Evolutionary conservation across 352 stramenopile genomes (phyloP), one percentile per base, ranked within the genome.

Genomic region (Phytophthora ohioensis): DNA sequence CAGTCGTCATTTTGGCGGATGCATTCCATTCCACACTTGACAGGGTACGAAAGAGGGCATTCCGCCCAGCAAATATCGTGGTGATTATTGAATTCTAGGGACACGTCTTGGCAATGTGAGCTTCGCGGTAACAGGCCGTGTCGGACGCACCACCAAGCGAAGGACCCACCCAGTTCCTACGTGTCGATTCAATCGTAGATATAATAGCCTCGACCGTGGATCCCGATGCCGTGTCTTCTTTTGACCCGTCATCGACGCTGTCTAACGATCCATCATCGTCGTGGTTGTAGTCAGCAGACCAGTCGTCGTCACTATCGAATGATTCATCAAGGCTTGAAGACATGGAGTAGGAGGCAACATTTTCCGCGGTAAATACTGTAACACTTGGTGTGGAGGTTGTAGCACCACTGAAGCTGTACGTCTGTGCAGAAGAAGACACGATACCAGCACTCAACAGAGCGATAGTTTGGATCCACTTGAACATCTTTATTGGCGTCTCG

Each of bases 1-100:
- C 75, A 82, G 55, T 82, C 64, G 11, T 69, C 66, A 21, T 78
- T 82, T 21, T 82, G 75, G 3, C 72, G 62, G 49, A 82, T 71
- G 5, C 75, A 82, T 45, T 82, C 68, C 63, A 78, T 71, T 48
- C 68, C 75, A 45, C 72, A 82, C 30, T 69, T 49, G 1, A 82
- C 72, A 3, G 75, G 75, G 30, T 80, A 82, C 12, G 71, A 39
- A 12, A 82, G 46, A 3, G 75, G 75, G 35, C 75, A 82, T 43
- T 80, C 42, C 2, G 71, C 70, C 74, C 74, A 81, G 61, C 74
- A 81, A 36, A 58, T 77, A 4, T 36, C 71, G 17, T 62, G 39
- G 13, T 69, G 45, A 31, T 68, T 57, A 10, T 72, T 65, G 36
- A 61, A 80, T 9, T 63, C 65, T 6, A 64, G 10, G 74, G 70